These are phyloP conservation scores for Deuterostichococcus epilithicus DNA, from an alignment of 139 green algal species.

Conservation along the genomic window DNA sequence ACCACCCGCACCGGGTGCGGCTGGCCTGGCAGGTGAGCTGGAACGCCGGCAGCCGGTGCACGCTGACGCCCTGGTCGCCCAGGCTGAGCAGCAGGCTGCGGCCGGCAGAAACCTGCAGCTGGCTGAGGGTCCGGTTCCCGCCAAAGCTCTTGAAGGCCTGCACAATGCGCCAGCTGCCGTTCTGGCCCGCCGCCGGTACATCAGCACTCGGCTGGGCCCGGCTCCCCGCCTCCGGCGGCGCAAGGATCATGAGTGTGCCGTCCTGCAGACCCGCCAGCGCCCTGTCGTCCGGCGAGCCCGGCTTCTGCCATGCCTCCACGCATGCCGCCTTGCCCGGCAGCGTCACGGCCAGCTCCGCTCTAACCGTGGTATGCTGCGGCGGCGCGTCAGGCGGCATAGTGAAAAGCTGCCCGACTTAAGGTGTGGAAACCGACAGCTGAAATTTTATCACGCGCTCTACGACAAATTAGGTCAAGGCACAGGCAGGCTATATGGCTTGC, in stretches of 20 bases:
- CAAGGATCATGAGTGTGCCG: conserved; percentile 37
- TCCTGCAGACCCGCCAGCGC: conserved; percentile 32
- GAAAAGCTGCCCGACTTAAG: no score
- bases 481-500: no score
- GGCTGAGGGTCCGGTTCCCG: neutral
- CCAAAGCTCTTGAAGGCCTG: conserved; percentile 14
- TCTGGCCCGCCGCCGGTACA: neutral
- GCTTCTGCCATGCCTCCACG: neutral
- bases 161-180: conserved; percentile 24
- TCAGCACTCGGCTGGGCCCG: neutral
- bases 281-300: conserved; percentile 14
- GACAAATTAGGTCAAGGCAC: no score
- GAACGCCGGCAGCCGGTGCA: conserved; percentile 14
- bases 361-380: neutral
- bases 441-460: no score
- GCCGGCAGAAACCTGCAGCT: neutral
- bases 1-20: conserved; percentile 4
- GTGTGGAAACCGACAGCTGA: no score
- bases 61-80: conserved; percentile 23
- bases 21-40: conserved; percentile 24
- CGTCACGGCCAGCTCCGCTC: neutral
- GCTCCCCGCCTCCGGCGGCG: neutral
- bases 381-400: no score
- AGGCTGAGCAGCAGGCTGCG: conserved; percentile 17
- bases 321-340: neutral